These are phyloP conservation scores for Leptographium radiaticola DNA, from an alignment of 2,329 filamentous ascomycete genomes.

Conservation along the genomic window DNA sequence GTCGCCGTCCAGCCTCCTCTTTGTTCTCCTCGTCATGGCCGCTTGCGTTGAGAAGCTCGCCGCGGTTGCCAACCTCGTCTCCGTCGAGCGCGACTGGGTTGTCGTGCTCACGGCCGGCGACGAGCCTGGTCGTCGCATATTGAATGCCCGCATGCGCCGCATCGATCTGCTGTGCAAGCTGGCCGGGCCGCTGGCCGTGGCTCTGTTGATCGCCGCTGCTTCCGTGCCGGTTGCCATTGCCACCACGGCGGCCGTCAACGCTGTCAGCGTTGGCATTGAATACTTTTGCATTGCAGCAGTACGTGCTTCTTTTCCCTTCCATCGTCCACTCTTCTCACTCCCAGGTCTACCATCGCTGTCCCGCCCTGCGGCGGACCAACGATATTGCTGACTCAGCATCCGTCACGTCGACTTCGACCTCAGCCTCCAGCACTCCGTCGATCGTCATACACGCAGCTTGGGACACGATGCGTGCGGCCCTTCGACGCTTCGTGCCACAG, in stretches of 20 bases:
- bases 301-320: background rate
- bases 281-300: conserved; percentile 31
- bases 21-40: conserved; percentile 23
- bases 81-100: conserved; percentile 61
- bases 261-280: conserved; percentile 31
- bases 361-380: conserved; percentile 4
- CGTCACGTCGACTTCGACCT: background rate
- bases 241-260: conserved; percentile 32
- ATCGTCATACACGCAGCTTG: background rate
- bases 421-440: background rate
- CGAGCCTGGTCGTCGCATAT: conserved; percentile 16
- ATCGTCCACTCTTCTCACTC: background rate
- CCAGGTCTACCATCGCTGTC: conserved; percentile 15
- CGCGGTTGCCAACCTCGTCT: conserved; percentile 50
- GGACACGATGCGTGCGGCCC: background rate
- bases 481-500: conserved; percentile 12
- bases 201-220: conserved; percentile 29
- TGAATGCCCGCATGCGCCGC: conserved; percentile 42
- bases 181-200: conserved; percentile 36
- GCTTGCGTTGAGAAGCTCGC: conserved; percentile 58
- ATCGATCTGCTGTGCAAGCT: conserved; percentile 48
- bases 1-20: background rate
- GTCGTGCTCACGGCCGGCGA: conserved; percentile 33
- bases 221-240: conserved; percentile 33
- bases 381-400: background rate